phyloP scores from a whole-genome alignment of 169 alveolate genomes.

The Plasmodium coatneyi region DNA sequence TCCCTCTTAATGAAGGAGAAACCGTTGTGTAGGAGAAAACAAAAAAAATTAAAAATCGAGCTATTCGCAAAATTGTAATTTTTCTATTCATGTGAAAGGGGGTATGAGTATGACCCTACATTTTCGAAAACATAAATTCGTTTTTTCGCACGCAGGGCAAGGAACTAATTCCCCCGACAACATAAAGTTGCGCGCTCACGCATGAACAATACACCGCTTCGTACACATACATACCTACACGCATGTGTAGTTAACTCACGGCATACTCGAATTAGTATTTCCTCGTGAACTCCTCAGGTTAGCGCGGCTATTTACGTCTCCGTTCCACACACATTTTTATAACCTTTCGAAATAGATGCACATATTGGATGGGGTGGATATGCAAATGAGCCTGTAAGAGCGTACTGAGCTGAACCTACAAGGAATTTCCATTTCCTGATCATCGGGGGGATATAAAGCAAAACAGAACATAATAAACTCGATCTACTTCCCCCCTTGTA shows the following conservation, averaged over 20 bases:
- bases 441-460: background rate
- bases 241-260: background rate
- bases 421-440: background rate
- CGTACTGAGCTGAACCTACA: background rate
- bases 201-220: background rate
- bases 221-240: background rate
- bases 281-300: background rate
- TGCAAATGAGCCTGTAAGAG: background rate
- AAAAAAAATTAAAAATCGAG: background rate
- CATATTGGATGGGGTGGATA: background rate
- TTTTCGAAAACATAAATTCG: background rate
- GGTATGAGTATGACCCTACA: background rate
- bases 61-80: background rate
- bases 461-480: background rate
- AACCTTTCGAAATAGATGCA: background rate
- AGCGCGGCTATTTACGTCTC: background rate
- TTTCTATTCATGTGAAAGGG: background rate
- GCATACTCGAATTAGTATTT: background rate
- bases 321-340: background rate
- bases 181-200: background rate
- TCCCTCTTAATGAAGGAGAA: background rate
- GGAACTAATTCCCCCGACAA: background rate
- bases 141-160: background rate
- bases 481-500: background rate
- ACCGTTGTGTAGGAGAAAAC: conserved; percentile 1